A percentile compares a stretch with the other conserved stretches of the same genome.
These are phyloP conservation scores for Yamadazyma phyllophila DNA, from an alignment of 805 yeast genomes.

Conservation along the genomic window DNA sequence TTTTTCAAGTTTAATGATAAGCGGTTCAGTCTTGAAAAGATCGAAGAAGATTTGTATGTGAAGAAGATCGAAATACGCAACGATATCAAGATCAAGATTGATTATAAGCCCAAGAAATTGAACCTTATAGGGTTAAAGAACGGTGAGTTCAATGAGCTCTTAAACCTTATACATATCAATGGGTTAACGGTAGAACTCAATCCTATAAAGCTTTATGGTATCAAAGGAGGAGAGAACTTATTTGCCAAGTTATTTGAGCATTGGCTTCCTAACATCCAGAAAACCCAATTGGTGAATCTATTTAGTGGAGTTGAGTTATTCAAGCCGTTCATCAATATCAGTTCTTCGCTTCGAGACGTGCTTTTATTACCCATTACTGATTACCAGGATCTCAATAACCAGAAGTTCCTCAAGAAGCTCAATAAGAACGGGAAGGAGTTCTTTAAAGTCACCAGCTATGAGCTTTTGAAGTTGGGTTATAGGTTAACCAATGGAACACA, in stretches of 20 bases:
- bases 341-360: conserved; percentile 73
- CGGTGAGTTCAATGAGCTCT: conserved; percentile 82
- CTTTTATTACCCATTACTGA: conserved; percentile 73
- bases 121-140: conserved; percentile 83
- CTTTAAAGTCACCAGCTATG: conserved; percentile 76
- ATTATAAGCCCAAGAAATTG: conserved; percentile 87
- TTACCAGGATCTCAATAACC: conserved; percentile 47
- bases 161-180: conserved; percentile 85
- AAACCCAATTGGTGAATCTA: conserved; percentile 78
- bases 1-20: conserved; percentile 78
- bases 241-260: conserved; percentile 54
- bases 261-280: conserved; percentile 87
- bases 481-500: conserved; percentile 89
- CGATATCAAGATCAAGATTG: conserved; percentile 63
- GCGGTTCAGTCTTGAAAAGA: conserved; percentile 56
- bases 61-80: conserved; percentile 61
- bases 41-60: conserved; percentile 65
- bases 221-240: conserved; percentile 68
- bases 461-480: conserved; percentile 76
- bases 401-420: conserved; percentile 58
- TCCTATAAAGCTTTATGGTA: conserved; percentile 65
- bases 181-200: conserved; percentile 73
- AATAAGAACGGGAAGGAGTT: conserved; percentile 75
- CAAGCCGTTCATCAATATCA: conserved; percentile 70
- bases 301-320: conserved; percentile 84